These are phyloP conservation scores for Botrytis galanthina DNA, from an alignment of 2,329 filamentous ascomycete genomes.

Conservation along the genomic window DNA sequence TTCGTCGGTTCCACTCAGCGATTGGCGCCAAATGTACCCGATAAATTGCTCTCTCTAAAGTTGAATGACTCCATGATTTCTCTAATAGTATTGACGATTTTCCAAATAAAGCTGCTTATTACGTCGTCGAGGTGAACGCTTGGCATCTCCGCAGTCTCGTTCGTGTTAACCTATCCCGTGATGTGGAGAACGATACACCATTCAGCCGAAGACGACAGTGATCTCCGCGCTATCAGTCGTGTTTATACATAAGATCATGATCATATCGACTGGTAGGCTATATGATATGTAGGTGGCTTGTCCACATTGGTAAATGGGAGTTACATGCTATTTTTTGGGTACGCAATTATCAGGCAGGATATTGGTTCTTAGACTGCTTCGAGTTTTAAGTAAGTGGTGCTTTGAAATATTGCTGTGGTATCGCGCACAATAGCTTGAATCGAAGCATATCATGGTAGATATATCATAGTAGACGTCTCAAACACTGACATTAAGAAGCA, in stretches of 20 bases:
- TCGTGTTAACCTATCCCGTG: neutral
- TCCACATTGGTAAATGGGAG: neutral
- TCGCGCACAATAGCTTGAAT: neutral
- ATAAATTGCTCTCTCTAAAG: neutral
- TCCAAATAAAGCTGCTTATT: neutral
- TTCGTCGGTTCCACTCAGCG: neutral
- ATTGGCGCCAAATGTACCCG: neutral
- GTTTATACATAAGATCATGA: neutral
- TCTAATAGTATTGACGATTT: neutral
- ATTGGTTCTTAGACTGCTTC: neutral
- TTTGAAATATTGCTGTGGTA: neutral
- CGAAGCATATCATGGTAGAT: neutral
- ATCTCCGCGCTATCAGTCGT: neutral
- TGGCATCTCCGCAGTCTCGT: neutral
- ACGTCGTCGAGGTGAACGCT: neutral
- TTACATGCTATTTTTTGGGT: neutral
- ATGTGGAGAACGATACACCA: neutral
- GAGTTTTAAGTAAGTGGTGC: neutral
- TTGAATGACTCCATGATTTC: neutral
- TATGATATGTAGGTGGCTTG: neutral
- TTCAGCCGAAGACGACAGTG: neutral
- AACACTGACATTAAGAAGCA: neutral
- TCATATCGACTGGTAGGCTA: accelerated
- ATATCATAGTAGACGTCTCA: too few species aligned
- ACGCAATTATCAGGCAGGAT: neutral